phyloP scores from a whole-genome alignment of 1,284 basidiomycete genomes.

The Cryptococcus sp. region DNA sequence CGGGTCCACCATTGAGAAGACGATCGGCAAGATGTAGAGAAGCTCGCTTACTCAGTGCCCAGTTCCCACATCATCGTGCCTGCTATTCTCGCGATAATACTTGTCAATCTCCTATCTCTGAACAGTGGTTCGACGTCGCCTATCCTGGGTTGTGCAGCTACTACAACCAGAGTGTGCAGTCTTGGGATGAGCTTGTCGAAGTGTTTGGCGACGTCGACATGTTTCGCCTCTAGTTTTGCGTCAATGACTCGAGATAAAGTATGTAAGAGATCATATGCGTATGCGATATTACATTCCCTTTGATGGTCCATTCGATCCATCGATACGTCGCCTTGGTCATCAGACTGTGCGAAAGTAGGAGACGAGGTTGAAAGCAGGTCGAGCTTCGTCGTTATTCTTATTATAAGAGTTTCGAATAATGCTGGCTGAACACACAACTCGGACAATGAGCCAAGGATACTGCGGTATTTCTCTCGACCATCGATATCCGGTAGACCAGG shows the following conservation, averaged over 20 bases:
- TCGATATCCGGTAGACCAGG: constrained; percentile 61
- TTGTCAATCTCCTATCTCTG: constrained; percentile 66
- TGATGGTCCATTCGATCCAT: constrained; percentile 20
- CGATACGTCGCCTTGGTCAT: constrained; percentile 8
- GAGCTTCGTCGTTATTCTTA: constrained; percentile 76
- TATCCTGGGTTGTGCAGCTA: constrained; percentile 52
- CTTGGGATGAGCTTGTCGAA: constrained; percentile 70
- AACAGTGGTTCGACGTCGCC: constrained; percentile 52
- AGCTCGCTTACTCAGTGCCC: constrained; percentile 61
- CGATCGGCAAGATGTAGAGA: constrained; percentile 1
- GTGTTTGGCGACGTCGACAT: constrained; percentile 76
- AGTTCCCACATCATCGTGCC: constrained; percentile 69
- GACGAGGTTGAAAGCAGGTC: constrained; percentile 58
- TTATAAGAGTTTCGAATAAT: constrained; percentile 81
- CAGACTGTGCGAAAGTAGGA: neutral
- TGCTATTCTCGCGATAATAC: constrained; percentile 65
- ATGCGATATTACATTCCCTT: constrained; percentile 67
- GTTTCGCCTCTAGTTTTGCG: constrained; percentile 63
- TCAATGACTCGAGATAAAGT: constrained; percentile 66
- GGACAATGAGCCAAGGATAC: constrained; percentile 69
- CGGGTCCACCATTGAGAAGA: neutral
- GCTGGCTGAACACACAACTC: constrained; percentile 72
- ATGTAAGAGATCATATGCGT: constrained; percentile 76
- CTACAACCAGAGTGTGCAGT: constrained; percentile 70
- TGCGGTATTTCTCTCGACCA: constrained; percentile 67